A percentile compares a stretch with the other conserved stretches of the same genome.
Conservation (phyloP, 352 stramenopile species). For the Elongisporangium anandrum region DNA sequence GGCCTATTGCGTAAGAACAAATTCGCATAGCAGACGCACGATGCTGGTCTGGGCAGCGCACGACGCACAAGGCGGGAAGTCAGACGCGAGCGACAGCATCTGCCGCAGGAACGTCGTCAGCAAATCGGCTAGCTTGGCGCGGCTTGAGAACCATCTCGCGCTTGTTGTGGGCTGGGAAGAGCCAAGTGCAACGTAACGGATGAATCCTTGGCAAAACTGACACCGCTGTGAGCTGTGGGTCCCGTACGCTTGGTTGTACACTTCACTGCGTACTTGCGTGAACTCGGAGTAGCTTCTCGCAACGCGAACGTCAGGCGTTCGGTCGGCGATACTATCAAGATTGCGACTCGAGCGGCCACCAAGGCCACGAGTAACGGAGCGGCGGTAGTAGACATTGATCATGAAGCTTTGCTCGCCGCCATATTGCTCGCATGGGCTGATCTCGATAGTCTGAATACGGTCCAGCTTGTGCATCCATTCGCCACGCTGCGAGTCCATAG, state of each 20-base stretch:
- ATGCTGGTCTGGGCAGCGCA: conserved; percentile 25
- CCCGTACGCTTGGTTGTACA: background rate
- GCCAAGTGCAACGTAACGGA: background rate
- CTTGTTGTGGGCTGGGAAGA: background rate
- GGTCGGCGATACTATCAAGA: background rate
- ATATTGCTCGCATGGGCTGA: background rate
- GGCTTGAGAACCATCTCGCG: background rate
- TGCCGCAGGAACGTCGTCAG: background rate
- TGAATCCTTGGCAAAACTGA: background rate
- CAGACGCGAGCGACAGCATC: conserved; percentile 10
- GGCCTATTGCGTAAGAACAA: conserved; percentile 12
- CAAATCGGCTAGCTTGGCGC: background rate
- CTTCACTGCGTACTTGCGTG: background rate
- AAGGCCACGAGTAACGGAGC: background rate
- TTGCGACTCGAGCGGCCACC: background rate
- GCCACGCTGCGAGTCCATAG: background rate
- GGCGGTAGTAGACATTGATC: background rate
- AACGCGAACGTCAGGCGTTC: conserved; percentile 8
- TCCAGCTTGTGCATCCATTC: background rate
- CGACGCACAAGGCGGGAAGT: conserved; percentile 7
- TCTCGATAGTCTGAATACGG: background rate
- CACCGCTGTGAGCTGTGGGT: background rate
- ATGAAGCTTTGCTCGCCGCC: background rate
- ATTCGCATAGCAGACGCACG: conserved; percentile 21
- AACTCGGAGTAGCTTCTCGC: conserved; percentile 18